Evolutionary conservation across 192 early-diverging fungal species (phyloP).

Genomic region (Backusella luteola): DNA sequence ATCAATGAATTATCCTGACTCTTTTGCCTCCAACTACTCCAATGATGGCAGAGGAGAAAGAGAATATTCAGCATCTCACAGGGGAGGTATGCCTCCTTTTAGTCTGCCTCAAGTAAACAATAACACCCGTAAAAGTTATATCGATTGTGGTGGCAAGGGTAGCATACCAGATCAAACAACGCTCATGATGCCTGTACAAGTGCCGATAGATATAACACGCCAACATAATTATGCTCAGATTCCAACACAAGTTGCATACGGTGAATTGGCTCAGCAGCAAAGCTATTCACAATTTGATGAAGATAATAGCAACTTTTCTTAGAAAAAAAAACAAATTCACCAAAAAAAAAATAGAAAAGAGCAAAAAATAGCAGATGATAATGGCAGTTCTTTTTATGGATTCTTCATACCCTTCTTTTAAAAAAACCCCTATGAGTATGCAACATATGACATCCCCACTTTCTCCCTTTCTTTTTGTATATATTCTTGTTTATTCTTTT

Average conservation of each 20-base stretch:
- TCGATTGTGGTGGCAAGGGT: background rate
- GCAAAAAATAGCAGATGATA: background rate
- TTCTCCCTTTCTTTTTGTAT: background rate
- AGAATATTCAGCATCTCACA: background rate
- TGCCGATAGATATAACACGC: background rate
- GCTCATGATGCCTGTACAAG: background rate
- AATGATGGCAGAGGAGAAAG: background rate
- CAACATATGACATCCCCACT: background rate
- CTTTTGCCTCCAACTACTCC: background rate
- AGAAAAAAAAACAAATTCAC: background rate
- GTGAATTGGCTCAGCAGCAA: background rate
- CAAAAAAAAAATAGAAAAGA: background rate
- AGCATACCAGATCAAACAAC: background rate
- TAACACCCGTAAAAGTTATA: background rate
- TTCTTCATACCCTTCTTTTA: background rate
- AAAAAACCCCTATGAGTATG: background rate
- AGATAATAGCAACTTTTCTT: background rate
- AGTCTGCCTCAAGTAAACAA: background rate
- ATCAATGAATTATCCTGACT: background rate
- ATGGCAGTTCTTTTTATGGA: background rate
- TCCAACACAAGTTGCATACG: background rate
- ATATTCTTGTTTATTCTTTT: too few species aligned
- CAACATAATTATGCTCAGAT: background rate
- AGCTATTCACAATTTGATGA: background rate
- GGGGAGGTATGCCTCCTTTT: background rate